Evolutionary conservation across 176 grass and related monocot species (phyloP).

Genomic region (Ensete glaucum): DNA sequence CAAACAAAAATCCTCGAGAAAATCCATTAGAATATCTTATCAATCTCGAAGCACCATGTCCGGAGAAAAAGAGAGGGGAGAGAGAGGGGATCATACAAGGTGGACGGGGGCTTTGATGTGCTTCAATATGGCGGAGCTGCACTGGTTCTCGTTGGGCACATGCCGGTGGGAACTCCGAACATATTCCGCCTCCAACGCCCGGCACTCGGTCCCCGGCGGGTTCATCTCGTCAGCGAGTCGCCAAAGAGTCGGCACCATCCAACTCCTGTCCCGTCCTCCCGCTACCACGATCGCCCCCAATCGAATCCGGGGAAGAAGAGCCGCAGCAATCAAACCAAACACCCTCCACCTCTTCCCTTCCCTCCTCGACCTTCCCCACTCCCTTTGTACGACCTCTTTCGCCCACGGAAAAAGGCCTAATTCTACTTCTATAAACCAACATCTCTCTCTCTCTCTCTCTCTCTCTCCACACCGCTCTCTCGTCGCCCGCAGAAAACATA

Average conservation of each 20-base stretch:
- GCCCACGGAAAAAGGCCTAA: background rate
- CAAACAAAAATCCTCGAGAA: conserved; percentile 4
- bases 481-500: background rate
- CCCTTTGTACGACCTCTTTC: background rate
- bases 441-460: background rate
- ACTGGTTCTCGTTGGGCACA: conserved; percentile 19
- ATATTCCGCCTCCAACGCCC: conserved; percentile 3
- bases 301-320: background rate
- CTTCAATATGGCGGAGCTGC: conserved; percentile 19
- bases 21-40: background rate
- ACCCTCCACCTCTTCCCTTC: background rate
- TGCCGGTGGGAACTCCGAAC: conserved; percentile 10
- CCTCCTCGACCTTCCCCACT: background rate
- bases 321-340: background rate
- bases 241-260: conserved; percentile 2
- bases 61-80: background rate
- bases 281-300: background rate
- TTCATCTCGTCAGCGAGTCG: conserved; percentile 19
- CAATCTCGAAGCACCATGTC: background rate
- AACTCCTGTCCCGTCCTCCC: background rate
- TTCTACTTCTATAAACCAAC: too few species aligned
- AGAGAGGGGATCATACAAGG: conserved; percentile 2
- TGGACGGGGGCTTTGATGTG: conserved; percentile 19
- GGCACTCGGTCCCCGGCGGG: background rate
- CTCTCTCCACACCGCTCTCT: background rate